Percentiles rank a stretch among this genome's conserved stretches.
These are phyloP conservation scores for Beauveria caledonica DNA, from an alignment of 2,329 filamentous ascomycete species.

Conservation along the genomic window DNA sequence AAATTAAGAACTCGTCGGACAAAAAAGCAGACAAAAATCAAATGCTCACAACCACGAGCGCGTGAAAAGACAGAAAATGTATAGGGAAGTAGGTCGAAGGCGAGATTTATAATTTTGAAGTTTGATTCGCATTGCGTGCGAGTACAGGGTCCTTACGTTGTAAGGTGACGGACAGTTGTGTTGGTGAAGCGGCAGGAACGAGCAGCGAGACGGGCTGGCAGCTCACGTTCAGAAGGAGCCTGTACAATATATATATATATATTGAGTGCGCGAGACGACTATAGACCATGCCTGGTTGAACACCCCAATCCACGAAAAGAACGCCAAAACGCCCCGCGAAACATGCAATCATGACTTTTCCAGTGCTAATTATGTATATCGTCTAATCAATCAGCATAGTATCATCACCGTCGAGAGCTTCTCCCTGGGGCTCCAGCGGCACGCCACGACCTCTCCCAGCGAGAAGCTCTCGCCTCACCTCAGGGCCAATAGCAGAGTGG, in stretches of 20 bases:
- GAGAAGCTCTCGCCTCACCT: conserved; percentile 80
- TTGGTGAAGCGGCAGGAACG: background rate
- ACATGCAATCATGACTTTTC: conserved; percentile 11
- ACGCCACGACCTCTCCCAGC: conserved; percentile 82
- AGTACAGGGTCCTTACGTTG: background rate
- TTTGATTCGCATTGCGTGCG: background rate
- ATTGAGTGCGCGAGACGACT: background rate
- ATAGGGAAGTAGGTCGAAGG: background rate
- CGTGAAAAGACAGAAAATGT: background rate
- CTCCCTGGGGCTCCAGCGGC: conserved; percentile 46
- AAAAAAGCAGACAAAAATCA: background rate
- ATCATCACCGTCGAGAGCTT: conserved; percentile 67
- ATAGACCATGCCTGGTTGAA: background rate
- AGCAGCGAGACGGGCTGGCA: background rate
- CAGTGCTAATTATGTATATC: background rate
- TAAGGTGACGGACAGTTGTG: no score
- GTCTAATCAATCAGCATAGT: conserved; percentile 69
- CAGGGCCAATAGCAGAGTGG: conserved; percentile 81
- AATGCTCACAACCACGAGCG: background rate
- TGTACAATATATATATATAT: background rate
- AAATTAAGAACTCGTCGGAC: background rate
- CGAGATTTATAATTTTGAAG: background rate
- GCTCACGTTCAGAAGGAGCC: background rate
- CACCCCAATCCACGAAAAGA: background rate
- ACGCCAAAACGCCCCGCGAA: conserved; percentile 13